Conservation (phyloP, 2,329 filamentous ascomycete genomes). For the Allantophomopsis lycopodina region DNA sequence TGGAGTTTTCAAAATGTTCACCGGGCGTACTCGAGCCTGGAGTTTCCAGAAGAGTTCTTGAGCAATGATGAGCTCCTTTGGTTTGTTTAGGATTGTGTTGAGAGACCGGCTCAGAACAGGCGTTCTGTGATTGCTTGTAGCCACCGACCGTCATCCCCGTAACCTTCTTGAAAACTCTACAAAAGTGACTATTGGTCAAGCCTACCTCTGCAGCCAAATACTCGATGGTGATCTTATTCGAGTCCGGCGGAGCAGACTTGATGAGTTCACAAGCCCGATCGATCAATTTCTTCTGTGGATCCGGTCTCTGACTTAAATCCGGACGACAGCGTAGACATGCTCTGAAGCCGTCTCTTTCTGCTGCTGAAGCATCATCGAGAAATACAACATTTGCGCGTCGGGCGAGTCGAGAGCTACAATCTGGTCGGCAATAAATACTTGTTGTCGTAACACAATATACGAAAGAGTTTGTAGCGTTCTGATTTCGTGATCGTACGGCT, state of each 20-base stretch:
- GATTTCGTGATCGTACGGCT: slow-evolving; percentile 19
- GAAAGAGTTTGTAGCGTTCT: slow-evolving; percentile 25
- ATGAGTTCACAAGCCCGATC: slow-evolving; percentile 21
- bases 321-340: slow-evolving; percentile 44
- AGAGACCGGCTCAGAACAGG: too few relatives aligned
- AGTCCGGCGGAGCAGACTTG: slow-evolving; percentile 4
- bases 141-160: slow-evolving; percentile 27
- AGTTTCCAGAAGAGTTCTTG: too few relatives aligned
- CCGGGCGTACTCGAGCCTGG: too few relatives aligned
- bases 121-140: too few relatives aligned
- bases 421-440: slow-evolving; percentile 43
- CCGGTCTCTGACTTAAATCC: slow-evolving; percentile 12
- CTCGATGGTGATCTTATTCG: slow-evolving; percentile 22
- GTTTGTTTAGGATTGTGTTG: too few relatives aligned
- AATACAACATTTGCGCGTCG: slow-evolving; percentile 46
- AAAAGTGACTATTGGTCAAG: slow-evolving; percentile 42
- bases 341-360: slow-evolving; percentile 33
- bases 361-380: slow-evolving; percentile 29
- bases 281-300: slow-evolving; percentile 30
- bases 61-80: too few relatives aligned
- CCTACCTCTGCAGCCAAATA: slow-evolving; percentile 34
- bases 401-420: slow-evolving; percentile 44
- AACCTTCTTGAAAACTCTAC: slow-evolving; percentile 41
- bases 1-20: too few relatives aligned
- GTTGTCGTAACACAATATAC: slow-evolving; percentile 35